Evolutionary conservation across 805 yeast genomes (phyloP), one percentile per base, ranked within the genome.

Genomic region (Nakazawaea populi): DNA sequence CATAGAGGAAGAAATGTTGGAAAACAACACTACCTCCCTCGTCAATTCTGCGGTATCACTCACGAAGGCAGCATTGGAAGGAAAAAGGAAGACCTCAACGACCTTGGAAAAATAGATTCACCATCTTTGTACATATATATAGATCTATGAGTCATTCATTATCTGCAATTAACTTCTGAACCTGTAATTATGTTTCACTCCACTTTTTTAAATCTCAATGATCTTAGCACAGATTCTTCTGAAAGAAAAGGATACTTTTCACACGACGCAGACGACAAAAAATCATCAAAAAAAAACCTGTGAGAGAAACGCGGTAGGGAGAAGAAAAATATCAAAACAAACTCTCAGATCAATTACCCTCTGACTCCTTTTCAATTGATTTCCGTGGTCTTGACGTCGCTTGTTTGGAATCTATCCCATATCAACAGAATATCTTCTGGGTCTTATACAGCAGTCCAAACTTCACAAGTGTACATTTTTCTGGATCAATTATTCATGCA

Each of bases 1-100:
- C 58, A 76, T 87, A 48, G 66, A 70, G 38, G 75, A 72, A 41
- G 82, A 79, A 62, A 66, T 83, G 39, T 63, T 81, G 53, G 48
- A 36, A 30, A 42, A 47, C 36, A 68, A 42, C 32, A 12, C 31
- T 42, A 27, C 40, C 3, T 43, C 49, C 18, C 31, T 51, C 9
- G 41, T 51, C 43, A 46, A 45, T 29, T 41, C 49, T 2, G 27
- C 52, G 29, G 47, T 45, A 46, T 46, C 47, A 51, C 24, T 55
- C 47, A 48, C 46, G 48, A 45, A 51, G 48, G 34, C 49, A 52
- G 58, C 52, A 51, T 42, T 48, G 52, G 38, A 54, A 7, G 28
- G 29, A 31, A 31, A 31, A 12, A 18, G 32, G 27, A 14, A 29
- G 30, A 10, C 11, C 12, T n/a, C 12, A 38, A 28, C 18, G 2